Conservation (phyloP, 2,329 filamentous ascomycete species). For the Teratosphaeriaceae sp. region DNA sequence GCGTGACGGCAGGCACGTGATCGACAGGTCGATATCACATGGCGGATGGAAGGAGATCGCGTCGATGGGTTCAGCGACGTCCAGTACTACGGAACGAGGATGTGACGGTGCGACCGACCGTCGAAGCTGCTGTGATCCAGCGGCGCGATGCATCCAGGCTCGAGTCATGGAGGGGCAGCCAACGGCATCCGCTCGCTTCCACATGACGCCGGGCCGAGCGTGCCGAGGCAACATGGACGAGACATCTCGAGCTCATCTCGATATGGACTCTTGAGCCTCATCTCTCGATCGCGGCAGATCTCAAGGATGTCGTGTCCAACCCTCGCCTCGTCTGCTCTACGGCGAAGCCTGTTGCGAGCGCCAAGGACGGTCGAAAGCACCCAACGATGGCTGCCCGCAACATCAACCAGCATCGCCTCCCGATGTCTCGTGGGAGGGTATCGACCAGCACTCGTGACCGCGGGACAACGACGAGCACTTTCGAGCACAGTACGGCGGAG, state of each 20-base stretch:
- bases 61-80: too few species aligned
- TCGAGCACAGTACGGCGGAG: slow-evolving; percentile 23
- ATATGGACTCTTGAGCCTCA: slow-evolving; percentile 1
- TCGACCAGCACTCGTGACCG: slow-evolving; percentile 27
- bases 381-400: slow-evolving; percentile 5
- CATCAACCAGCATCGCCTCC: slow-evolving; percentile 15
- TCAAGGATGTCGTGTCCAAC: not conserved
- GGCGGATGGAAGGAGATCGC: too few species aligned
- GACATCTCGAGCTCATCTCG: too few species aligned
- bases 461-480: slow-evolving; percentile 29
- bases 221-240: too few species aligned
- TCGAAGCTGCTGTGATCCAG: too few species aligned
- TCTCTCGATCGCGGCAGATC: not conserved
- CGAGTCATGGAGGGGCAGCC: not conserved
- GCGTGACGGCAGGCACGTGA: not conserved
- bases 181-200: not conserved
- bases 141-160: too few species aligned
- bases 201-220: not conserved
- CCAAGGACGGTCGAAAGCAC: not conserved
- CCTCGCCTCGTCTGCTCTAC: not conserved
- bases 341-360: not conserved
- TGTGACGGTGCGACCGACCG: too few species aligned
- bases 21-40: too few species aligned
- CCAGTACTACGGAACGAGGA: too few species aligned
- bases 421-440: slow-evolving; percentile 20